Evolutionary conservation across 768 basidiomycete species (phyloP).

Genomic region (Myochromella boudieri): DNA sequence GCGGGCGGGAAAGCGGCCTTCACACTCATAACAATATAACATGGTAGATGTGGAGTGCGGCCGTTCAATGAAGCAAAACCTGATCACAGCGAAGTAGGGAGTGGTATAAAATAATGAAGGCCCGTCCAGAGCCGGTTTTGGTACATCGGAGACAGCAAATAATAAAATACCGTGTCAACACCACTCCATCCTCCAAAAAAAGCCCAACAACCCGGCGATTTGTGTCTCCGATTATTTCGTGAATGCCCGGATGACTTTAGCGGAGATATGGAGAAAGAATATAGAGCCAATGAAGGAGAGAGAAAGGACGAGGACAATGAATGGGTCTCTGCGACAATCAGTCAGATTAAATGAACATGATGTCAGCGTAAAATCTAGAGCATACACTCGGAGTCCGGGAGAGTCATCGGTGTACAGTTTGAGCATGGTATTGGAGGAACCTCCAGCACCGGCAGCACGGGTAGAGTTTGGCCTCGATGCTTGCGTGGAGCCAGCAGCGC

Average conservation of each 20-base stretch:
- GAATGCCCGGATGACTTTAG: slow-evolving; percentile 90
- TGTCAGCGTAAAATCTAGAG: slow-evolving; percentile 21
- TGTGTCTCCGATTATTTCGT: slow-evolving; percentile 56
- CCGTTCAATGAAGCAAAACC: not conserved
- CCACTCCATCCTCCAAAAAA: slow-evolving; percentile 9
- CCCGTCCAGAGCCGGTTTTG: slow-evolving; percentile 33
- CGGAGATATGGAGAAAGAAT: slow-evolving; percentile 97
- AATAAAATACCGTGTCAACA: slow-evolving; percentile 28
- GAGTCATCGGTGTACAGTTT: slow-evolving; percentile 99
- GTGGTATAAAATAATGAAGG: slow-evolving; percentile 35
- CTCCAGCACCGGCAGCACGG: slow-evolving; percentile 92
- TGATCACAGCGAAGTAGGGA: slow-evolving; percentile 9
- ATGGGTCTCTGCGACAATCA: slow-evolving; percentile 71
- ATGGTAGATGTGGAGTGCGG: no score
- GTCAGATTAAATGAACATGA: slow-evolving; percentile 1
- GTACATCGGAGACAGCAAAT: slow-evolving; percentile 31
- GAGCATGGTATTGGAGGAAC: slow-evolving; percentile 97
- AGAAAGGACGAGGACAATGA: slow-evolving; percentile 93
- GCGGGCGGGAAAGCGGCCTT: no score
- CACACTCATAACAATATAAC: no score
- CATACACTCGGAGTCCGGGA: slow-evolving; percentile 94
- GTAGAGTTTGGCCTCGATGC: slow-evolving; percentile 79
- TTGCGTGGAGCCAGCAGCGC: slow-evolving; percentile 61
- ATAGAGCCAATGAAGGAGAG: slow-evolving; percentile 97
- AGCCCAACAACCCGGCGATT: slow-evolving; percentile 3